Evolutionary conservation across 352 stramenopile genomes (phyloP).

Genomic region (Pythium dissimile): DNA sequence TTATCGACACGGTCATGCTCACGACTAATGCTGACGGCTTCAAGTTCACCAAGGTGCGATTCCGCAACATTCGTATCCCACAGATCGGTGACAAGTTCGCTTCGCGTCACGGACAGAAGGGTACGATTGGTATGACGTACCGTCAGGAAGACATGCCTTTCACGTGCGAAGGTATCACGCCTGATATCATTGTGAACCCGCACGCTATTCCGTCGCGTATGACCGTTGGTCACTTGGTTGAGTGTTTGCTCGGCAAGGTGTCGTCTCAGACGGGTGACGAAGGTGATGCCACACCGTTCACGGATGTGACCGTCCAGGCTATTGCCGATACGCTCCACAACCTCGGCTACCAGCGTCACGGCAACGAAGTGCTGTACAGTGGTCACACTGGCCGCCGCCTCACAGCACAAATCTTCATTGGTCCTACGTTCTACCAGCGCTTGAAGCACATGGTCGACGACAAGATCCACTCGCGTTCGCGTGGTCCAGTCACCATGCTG

Average conservation of each 20-base stretch:
- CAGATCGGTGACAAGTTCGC: constrained; percentile 99
- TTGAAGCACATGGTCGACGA: constrained; percentile 99
- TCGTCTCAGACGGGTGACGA: constrained; percentile 96
- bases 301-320: constrained; percentile 96
- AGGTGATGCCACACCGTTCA: constrained; percentile 99
- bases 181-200: constrained; percentile 99
- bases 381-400: constrained; percentile 97
- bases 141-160: constrained; percentile 99
- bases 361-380: constrained; percentile 99
- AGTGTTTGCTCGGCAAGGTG: constrained; percentile 99
- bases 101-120: constrained; percentile 88
- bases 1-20: constrained; percentile 99
- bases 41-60: constrained; percentile 97
- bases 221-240: constrained; percentile 99
- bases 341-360: constrained; percentile 98
- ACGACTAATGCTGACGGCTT: constrained; percentile 97
- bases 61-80: constrained; percentile 98
- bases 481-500: constrained; percentile 96
- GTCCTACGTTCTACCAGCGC: constrained; percentile 99
- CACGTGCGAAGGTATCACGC: constrained; percentile 97
- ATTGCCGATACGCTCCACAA: constrained; percentile 94
- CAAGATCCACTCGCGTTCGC: constrained; percentile 98
- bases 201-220: constrained; percentile 99
- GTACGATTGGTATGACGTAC: constrained; percentile 99
- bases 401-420: constrained; percentile 98